Base-by-base conservation (phyloP, 2,329 filamentous ascomycete species). In the Colletotrichum salicis region DNA sequence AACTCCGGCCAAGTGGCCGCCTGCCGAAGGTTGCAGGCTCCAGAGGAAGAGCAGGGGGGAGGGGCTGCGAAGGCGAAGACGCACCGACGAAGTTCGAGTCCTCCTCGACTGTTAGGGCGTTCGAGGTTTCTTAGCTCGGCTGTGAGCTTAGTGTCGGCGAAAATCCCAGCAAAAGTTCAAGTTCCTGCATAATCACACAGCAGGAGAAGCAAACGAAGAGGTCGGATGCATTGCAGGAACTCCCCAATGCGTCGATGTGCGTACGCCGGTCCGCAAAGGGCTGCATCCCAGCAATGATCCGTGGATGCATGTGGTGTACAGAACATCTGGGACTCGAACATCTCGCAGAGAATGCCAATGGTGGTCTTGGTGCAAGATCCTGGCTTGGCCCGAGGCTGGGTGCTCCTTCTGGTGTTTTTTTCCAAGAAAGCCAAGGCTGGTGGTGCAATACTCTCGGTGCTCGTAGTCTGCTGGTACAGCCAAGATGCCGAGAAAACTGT, bases 101-200 rank as follows among this genome's bases (percentile, higher is more conserved):
- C 55, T 57, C 74, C 24, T 74, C 72, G 10, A 63, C 66, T 13
- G 61, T 72, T 48, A 71, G 67, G 56, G 76, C 69, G 27, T 77
- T 76, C 29, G 52, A 67, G 52, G n/a, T 35, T 19, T 15, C 19
- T 48, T 51, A 66, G 67, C 56, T 45, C 67, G 56, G 33, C 51
- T 55, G 35, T 19, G n/a, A 12, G 15, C 41, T 57, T 54, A 41
- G 70, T 61, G 60, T 52, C 24, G 24, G 41, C 29, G 33, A 41
- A 19, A 57, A 31, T 13, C 31, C 41, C 37, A 68, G 64, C 12
- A 54, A 68, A 37, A 45, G 35, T 15, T 63, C 51, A 31, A 70
- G 31, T 37, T 70, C 31, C 13, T 65, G 59, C 48, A 66, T 29
- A 13, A 45, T 37, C 48, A 51, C 24, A 35, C 52, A 41, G 37